Evolutionary conservation across 2,329 filamentous ascomycete species (phyloP), one percentile per base, ranked within the genome.

Genomic region (Pestalotiopsis fici): DNA sequence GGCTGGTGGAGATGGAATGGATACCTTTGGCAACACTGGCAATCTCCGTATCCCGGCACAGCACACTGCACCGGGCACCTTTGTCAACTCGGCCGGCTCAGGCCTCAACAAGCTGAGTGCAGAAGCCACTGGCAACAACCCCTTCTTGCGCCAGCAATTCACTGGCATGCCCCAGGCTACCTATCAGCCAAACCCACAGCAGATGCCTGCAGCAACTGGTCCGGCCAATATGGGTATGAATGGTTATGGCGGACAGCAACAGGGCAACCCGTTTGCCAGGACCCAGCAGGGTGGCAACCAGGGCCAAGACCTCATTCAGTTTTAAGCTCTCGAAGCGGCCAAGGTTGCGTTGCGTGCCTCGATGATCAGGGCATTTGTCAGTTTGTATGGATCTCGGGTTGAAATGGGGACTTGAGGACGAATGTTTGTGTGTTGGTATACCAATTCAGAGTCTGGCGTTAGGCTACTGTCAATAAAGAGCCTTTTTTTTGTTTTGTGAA

Each of bases 21-120:
- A 99, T 77, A 99, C 96, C 0, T 99, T 97, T 78, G 96, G 96
- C 71, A 99, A 99, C 78, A 93, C 93, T n/a, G 96, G 96, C 72
- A 93, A 98, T 71, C 86, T 97, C 59, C 94, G 96, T 79, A 97
- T 99, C 71, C 96, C 96, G 1, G 91, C 96, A 2, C 96, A 99
- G 78, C 96, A 99, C 79, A 99, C 96, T 0, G 94, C 96, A 1
- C 96, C 96, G 0, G 96, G 95, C 28, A 97, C 93, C 0, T 99
- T 98, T 78, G 91, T 99, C 82, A 99, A 99, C 82, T 97, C 93
- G 68, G 94, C 96, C 6, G 96, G 96, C 62, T 86, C 91, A 47
- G 93, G 93, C n/a, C 82, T 93, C 67, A 89, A 89, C 73, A 87
- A 88, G 67, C 81, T 98, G 56, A 93, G 84, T 68, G 78, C 85